A percentile compares a stretch with the other conserved stretches of the same genome.
phyloP scores from a whole-genome alignment of 1,139 yeast genomes.

The Suhomyces choctaworum region DNA sequence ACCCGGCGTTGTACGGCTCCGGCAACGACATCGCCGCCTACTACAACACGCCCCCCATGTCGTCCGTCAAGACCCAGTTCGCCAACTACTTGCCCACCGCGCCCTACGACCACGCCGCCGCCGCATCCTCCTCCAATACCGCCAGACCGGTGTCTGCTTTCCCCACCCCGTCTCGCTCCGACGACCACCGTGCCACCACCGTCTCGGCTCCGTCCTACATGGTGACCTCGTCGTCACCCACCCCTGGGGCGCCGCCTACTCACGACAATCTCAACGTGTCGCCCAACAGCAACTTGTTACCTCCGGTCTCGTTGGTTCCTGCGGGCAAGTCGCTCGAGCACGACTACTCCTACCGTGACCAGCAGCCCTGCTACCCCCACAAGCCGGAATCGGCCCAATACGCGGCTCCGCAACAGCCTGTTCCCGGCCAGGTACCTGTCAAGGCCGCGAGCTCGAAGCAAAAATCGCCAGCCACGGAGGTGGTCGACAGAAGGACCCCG shows the following conservation, averaged over 20 bases:
- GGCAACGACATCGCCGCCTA: constrained; percentile 7
- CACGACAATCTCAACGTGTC: background rate
- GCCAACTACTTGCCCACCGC: constrained; percentile 17
- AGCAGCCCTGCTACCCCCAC: too few relatives aligned
- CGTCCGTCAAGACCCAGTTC: constrained; percentile 18
- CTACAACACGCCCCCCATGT: constrained; percentile 24
- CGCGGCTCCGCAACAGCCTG: background rate
- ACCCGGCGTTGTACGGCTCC: constrained; percentile 7
- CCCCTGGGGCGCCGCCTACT: constrained; percentile 5
- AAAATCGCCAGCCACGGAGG: background rate
- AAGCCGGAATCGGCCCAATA: background rate
- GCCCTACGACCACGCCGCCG: too few relatives aligned
- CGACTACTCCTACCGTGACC: background rate
- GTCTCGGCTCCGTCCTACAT: constrained; percentile 6
- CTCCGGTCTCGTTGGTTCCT: constrained; percentile 29
- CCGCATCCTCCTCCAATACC: too few relatives aligned
- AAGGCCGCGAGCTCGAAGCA: too few relatives aligned
- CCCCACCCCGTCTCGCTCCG: constrained; percentile 12
- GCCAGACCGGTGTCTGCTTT: constrained; percentile 5
- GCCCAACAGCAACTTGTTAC: constrained; percentile 24
- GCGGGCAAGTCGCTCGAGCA: background rate
- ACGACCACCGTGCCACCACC: constrained; percentile 1
- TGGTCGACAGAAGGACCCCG: background rate
- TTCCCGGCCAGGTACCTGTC: background rate
- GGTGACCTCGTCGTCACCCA: constrained; percentile 7